Conservation (phyloP, 2,329 filamentous ascomycete species). For the Ophiostoma australiae region DNA sequence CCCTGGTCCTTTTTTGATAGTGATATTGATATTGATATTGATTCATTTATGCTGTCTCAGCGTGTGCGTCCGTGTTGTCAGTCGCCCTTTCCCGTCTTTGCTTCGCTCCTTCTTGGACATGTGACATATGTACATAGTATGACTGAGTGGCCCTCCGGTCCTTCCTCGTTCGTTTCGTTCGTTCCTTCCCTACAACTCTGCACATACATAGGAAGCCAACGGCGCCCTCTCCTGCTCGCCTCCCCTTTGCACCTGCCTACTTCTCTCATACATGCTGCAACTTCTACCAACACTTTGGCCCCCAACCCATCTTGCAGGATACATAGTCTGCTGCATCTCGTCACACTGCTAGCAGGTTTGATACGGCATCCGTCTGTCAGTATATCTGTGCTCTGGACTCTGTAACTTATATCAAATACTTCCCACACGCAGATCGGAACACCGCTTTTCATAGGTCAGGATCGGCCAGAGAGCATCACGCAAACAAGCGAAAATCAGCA, state of each 20-base stretch:
- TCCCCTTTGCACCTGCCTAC: not conserved
- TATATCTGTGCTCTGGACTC: not conserved
- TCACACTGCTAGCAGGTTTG: not conserved
- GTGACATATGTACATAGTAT: too few species aligned
- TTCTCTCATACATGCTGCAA: not conserved
- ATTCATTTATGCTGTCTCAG: not conserved
- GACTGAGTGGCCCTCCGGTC: not conserved
- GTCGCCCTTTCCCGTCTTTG: not conserved
- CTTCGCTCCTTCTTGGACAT: not conserved
- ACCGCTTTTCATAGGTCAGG: not conserved
- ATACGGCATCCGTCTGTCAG: not conserved
- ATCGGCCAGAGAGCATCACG: not conserved
- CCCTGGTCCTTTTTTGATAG: not conserved
- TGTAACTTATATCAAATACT: not conserved
- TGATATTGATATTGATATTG: slow-evolving; percentile 1
- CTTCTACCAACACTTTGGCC: not conserved
- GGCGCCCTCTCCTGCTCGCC: not conserved
- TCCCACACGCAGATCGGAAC: not conserved
- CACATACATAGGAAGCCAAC: too few species aligned
- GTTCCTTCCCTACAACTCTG: not conserved
- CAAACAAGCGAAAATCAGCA: not conserved
- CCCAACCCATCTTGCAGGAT: not conserved
- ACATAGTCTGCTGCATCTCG: slow-evolving; percentile 1
- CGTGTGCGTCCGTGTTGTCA: not conserved
- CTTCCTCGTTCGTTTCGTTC: not conserved